phyloP scores from a whole-genome alignment of 2,329 filamentous ascomycete species.

The Torrubiella hemipterigena region DNA sequence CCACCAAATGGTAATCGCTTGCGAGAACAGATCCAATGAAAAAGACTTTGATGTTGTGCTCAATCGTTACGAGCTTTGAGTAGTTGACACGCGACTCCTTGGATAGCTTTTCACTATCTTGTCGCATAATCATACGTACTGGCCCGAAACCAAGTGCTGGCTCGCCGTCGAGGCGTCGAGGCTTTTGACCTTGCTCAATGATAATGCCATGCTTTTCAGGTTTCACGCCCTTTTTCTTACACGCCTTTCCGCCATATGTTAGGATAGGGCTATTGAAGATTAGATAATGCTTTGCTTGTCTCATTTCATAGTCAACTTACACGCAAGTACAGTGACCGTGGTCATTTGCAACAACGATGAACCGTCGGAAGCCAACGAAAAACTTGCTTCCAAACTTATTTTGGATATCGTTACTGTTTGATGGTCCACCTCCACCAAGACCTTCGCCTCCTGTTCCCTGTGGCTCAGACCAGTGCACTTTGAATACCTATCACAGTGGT shows the following conservation, averaged over 20 bases:
- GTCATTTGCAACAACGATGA: slow-evolving; percentile 39
- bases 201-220: slow-evolving; percentile 42
- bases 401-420: slow-evolving; percentile 19
- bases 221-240: slow-evolving; percentile 40
- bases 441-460: slow-evolving; percentile 23
- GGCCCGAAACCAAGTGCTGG: slow-evolving; percentile 34
- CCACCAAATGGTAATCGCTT: slow-evolving; percentile 27
- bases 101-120: slow-evolving; percentile 31
- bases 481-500: slow-evolving; percentile 35
- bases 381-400: slow-evolving; percentile 25
- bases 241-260: slow-evolving; percentile 40
- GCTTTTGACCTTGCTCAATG: slow-evolving; percentile 21
- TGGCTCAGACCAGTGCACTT: slow-evolving; percentile 42
- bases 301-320: slow-evolving; percentile 23
- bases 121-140: slow-evolving; percentile 29
- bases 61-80: slow-evolving; percentile 41
- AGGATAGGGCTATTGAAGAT: slow-evolving; percentile 34
- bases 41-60: slow-evolving; percentile 45
- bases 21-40: slow-evolving; percentile 38
- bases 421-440: slow-evolving; percentile 15
- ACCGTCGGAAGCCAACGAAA: slow-evolving; percentile 39
- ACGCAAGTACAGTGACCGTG: slow-evolving; percentile 43
- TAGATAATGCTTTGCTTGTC: slow-evolving; percentile 5
- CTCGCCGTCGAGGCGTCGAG: slow-evolving; percentile 25
- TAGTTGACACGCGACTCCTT: slow-evolving; percentile 45